Percentiles rank a stretch among this genome's conserved stretches.
Conservation (phyloP, 805 yeast genomes). For the Cyberlindnera xylosilytica region DNA sequence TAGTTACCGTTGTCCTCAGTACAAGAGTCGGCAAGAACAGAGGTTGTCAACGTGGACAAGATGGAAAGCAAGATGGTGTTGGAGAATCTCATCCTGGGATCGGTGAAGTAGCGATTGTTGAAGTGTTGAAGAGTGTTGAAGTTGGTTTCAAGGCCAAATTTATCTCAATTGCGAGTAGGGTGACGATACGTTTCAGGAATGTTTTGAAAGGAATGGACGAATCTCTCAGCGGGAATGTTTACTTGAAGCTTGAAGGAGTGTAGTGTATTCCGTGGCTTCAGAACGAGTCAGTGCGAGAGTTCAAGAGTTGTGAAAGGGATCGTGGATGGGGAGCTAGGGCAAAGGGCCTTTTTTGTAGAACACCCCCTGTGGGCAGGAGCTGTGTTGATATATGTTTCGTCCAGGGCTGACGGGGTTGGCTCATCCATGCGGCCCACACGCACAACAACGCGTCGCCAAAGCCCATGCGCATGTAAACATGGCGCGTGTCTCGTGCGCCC, state of each 20-base stretch:
- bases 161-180: not conserved
- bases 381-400: slow-evolving; percentile 3
- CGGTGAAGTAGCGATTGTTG: not conserved
- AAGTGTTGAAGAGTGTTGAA: not conserved
- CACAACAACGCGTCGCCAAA: slow-evolving; percentile 7
- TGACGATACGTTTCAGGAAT: slow-evolving; percentile 8
- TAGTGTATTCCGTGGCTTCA: not conserved
- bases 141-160: not conserved
- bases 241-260: not conserved
- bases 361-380: not conserved
- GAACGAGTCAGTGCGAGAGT: not conserved
- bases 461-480: slow-evolving; percentile 5
- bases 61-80: slow-evolving; percentile 22
- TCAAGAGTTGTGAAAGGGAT: slow-evolving; percentile 2
- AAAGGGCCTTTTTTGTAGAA: not conserved
- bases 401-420: slow-evolving; percentile 11
- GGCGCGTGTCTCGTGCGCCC: not conserved
- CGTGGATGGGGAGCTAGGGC: not conserved
- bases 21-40: slow-evolving; percentile 35
- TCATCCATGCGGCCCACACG: slow-evolving; percentile 1
- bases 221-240: slow-evolving; percentile 8
- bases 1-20: slow-evolving; percentile 65
- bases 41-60: slow-evolving; percentile 18
- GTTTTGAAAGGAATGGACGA: slow-evolving; percentile 18
- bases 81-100: slow-evolving; percentile 22